Percentiles rank a stretch among this genome's conserved stretches.
These are phyloP conservation scores for Vigna nakashimae DNA, from an alignment of 306 rosid species.

Conservation along the genomic window DNA sequence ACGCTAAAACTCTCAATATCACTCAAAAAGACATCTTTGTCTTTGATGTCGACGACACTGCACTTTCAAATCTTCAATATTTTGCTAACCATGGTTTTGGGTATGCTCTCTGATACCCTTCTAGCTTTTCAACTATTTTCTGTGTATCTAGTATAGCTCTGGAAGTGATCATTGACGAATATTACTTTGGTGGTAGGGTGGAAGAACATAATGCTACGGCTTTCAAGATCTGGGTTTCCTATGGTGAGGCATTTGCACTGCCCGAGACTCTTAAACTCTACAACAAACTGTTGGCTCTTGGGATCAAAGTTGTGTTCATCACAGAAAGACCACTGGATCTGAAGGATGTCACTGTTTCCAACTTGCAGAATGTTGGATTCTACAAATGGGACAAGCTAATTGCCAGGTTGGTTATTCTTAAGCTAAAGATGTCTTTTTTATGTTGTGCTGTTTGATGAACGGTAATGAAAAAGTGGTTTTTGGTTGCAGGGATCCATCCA, in stretches of 20 bases:
- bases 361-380: slow-evolving; percentile 56
- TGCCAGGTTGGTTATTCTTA: slow-evolving; percentile 43
- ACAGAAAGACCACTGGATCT: slow-evolving; percentile 52
- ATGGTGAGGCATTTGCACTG: slow-evolving; percentile 54
- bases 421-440: no score
- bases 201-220: slow-evolving; percentile 30
- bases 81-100: slow-evolving; percentile 61
- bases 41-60: slow-evolving; percentile 64
- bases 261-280: slow-evolving; percentile 61
- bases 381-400: slow-evolving; percentile 56
- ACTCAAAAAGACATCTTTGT: slow-evolving; percentile 46
- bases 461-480: no score
- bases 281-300: slow-evolving; percentile 41
- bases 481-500: slow-evolving; percentile 44
- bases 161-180: no score
- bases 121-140: no score
- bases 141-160: no score
- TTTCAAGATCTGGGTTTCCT: slow-evolving; percentile 48
- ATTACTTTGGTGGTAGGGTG: slow-evolving; percentile 17
- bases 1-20: slow-evolving; percentile 43
- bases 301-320: slow-evolving; percentile 58
- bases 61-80: slow-evolving; percentile 68
- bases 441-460: no score
- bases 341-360: slow-evolving; percentile 16
- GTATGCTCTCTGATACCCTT: slow-evolving; percentile 11